Evolutionary conservation across 495 filamentous ascomycete genomes (phyloP), one percentile per base, ranked within the genome.

Genomic region (Glonium stellatum): DNA sequence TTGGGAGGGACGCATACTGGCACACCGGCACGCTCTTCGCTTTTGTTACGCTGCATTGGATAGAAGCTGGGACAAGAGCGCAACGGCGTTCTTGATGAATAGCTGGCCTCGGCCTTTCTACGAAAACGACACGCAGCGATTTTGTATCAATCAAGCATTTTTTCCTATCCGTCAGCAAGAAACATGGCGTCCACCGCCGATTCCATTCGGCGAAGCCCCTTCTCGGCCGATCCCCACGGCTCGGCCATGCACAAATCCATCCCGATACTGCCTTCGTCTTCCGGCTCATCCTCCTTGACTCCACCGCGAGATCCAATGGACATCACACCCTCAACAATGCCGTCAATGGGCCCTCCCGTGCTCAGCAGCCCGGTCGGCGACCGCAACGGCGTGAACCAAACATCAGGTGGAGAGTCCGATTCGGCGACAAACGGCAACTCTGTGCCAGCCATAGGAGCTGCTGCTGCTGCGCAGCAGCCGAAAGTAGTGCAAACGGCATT

Each of bases 401-500:
- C 46, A 54, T 36, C 42, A 54, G 58, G 55, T 37, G 54, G 48
- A 10, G 57, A 66, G 10, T 41, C 56, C 10, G 59, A 59, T 36
- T 48, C 51, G 18, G 41, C 39, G 42, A 66, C 57, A 19, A 73
- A 72, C 61, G 71, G 69, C 12, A 66, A 51, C 42, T 52, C 50
- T 41, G 51, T 21, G 8, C 61, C 59, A 23, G 58, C 69, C 8
- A 73, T 58, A 60, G 84, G 82, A n/a, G 90, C 90, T 47, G 87
- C 88, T 4, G 88, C 89, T 15, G 89, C 90, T 59, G 86, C 90
- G 59, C 92, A 96, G 72, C 91, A 96, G 72, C 92, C 92, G 58
- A 98, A 98, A 76, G 91, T 96, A 57, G 90, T 97, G 31, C 93
- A 98, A 74, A 97, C 93, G 23, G 93, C 93, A n/a, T 98, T 98